These are phyloP conservation scores for Drechslerella stenobrocha DNA, from an alignment of 2,329 filamentous ascomycete species.

Conservation along the genomic window DNA sequence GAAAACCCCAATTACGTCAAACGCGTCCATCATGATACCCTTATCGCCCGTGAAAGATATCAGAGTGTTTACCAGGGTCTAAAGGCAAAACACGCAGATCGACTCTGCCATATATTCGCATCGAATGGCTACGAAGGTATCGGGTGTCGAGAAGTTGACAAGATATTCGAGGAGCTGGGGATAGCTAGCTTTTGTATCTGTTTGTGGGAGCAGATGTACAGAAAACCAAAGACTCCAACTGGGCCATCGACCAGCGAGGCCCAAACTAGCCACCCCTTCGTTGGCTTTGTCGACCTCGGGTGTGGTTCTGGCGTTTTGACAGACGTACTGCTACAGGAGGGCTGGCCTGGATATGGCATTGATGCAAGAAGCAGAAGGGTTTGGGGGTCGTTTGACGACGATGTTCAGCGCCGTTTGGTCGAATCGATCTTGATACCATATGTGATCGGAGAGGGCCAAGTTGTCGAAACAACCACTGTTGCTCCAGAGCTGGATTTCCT, in stretches of 20 bases:
- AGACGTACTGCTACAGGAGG: conserved; percentile 76
- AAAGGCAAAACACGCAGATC: conserved; percentile 75
- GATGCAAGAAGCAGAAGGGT: conserved; percentile 84
- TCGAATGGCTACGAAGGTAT: conserved; percentile 78
- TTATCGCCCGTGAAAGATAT: conserved; percentile 74
- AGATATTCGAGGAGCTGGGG: conserved; percentile 90
- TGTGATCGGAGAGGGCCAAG: conserved; percentile 54
- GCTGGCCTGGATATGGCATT: conserved; percentile 85
- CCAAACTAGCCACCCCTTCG: conserved; percentile 61
- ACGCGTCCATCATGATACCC: conserved; percentile 77
- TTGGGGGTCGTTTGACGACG: conserved; percentile 71
- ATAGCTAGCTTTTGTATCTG: conserved; percentile 93
- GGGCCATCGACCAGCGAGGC: conserved; percentile 44
- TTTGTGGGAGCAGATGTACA: conserved; percentile 84
- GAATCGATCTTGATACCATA: conserved; percentile 67
- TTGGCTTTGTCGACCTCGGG: conserved; percentile 92
- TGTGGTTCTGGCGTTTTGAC: conserved; percentile 93
- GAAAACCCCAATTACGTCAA: conserved; percentile 69
- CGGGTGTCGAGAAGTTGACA: conserved; percentile 74
- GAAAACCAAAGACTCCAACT: conserved; percentile 44
- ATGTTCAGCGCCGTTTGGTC: conserved; percentile 60
- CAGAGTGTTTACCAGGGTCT: conserved; percentile 81
- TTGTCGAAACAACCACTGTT: background rate
- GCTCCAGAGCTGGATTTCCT: background rate
- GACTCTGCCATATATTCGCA: conserved; percentile 61